Percentiles rank a stretch among this genome's conserved stretches.
phyloP scores from a whole-genome alignment of 2,329 filamentous ascomycete genomes.

The Allantophomopsis lycopodina region DNA sequence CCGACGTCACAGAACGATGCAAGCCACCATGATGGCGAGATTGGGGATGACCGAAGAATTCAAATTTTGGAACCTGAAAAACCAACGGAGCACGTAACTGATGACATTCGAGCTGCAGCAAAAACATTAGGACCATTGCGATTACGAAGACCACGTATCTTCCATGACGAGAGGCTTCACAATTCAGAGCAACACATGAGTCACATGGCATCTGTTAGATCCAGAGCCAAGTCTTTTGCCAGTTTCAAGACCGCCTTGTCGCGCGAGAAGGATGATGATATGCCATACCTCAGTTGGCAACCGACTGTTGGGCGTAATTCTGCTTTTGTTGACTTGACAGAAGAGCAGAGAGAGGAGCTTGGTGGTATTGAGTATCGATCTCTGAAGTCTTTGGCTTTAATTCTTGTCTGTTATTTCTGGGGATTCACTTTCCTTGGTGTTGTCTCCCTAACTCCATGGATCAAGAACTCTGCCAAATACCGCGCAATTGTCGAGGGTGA shows the following conservation, averaged over 20 bases:
- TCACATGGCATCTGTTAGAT: conserved; percentile 1
- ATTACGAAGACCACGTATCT: conserved; percentile 27
- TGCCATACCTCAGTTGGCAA: conserved; percentile 89
- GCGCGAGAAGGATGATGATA: conserved; percentile 33
- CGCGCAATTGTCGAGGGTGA: conserved; percentile 45
- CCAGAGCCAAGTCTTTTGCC: conserved; percentile 31
- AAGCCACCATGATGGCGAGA: conserved; percentile 20
- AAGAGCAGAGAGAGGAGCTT: conserved; percentile 86
- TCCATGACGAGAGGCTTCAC: conserved; percentile 17
- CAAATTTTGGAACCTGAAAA: conserved; percentile 13
- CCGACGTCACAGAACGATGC: conserved; percentile 4
- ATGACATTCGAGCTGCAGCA: conserved; percentile 11
- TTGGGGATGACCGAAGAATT: conserved; percentile 14
- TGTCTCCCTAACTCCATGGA: conserved; percentile 68
- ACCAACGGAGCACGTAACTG: conserved; percentile 14
- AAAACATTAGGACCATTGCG: conserved; percentile 19
- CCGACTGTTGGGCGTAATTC: conserved; percentile 90
- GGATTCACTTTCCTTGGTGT: conserved; percentile 71
- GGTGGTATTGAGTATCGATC: conserved; percentile 95
- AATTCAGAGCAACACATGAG: conserved; percentile 15
- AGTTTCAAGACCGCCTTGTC: conserved; percentile 33
- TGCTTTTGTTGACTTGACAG: conserved; percentile 73
- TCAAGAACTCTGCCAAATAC: conserved; percentile 49
- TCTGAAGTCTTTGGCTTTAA: conserved; percentile 68
- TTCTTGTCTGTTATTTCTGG: conserved; percentile 70